Conservation (phyloP, 768 basidiomycete genomes). For the Zangia roseola region DNA sequence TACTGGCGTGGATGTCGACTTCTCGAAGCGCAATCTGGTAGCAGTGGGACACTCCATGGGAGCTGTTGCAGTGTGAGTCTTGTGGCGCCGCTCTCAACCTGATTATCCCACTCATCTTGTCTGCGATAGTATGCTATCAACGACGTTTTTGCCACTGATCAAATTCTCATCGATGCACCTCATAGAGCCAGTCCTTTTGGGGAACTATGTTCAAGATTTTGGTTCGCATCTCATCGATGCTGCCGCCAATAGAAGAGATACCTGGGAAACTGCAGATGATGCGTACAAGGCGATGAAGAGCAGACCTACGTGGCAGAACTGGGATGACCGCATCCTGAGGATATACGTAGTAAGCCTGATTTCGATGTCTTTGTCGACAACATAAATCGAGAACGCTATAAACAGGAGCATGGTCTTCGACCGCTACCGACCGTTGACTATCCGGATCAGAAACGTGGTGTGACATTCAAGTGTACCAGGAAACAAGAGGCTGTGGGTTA, state of each 20-base stretch:
- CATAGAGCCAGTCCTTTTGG: background rate
- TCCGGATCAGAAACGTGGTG: background rate
- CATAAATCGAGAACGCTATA: too few relatives aligned
- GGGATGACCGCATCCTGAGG: slow-evolving; percentile 8
- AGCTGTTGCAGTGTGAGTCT: background rate
- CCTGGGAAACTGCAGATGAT: background rate
- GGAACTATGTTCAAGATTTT: background rate
- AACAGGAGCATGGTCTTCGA: slow-evolving; percentile 9
- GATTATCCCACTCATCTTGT: background rate
- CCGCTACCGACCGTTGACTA: slow-evolving; percentile 2
- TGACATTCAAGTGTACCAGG: slow-evolving; percentile 2
- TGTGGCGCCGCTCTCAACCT: background rate
- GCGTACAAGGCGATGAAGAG: background rate
- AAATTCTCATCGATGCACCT: slow-evolving; percentile 9
- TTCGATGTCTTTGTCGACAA: too few relatives aligned
- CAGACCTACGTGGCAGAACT: background rate
- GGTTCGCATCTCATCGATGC: background rate
- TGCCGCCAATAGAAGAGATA: background rate
- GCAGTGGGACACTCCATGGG: slow-evolving; percentile 1
- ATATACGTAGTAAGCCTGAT: background rate
- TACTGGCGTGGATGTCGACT: slow-evolving; percentile 3
- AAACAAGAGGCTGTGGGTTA: slow-evolving; percentile 4
- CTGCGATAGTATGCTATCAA: background rate
- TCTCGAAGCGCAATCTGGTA: slow-evolving; percentile 3
- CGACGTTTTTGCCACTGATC: slow-evolving; percentile 1